Percentiles rank a stretch among this genome's conserved stretches.
Evolutionary conservation across 176 grass and related monocot species (phyloP).

Genomic region (Puya raimondii): DNA sequence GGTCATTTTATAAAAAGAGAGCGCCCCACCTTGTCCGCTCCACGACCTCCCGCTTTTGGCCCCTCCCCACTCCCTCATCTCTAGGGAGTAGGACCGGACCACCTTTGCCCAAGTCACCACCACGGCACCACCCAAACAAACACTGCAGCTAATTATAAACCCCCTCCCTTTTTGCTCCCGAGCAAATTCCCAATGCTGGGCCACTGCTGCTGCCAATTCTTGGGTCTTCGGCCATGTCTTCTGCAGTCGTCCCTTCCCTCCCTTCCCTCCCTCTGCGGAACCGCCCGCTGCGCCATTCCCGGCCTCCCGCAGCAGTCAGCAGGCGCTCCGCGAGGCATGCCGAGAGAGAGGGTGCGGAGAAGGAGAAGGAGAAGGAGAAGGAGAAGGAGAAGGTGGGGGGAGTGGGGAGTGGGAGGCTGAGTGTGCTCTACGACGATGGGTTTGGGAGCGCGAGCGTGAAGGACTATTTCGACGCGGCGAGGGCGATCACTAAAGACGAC

Average conservation of each 20-base stretch:
- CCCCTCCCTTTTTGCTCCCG: too few species aligned
- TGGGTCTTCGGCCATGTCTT: conserved; percentile 19
- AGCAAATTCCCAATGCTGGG: too few species aligned
- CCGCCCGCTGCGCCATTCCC: not conserved
- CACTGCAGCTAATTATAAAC: too few species aligned
- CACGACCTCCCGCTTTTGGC: too few species aligned
- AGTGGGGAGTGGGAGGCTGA: not conserved
- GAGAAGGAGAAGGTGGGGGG: conserved; percentile 11
- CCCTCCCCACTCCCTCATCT: too few species aligned
- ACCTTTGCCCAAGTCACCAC: too few species aligned
- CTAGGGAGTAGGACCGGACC: too few species aligned
- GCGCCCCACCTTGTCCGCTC: too few species aligned
- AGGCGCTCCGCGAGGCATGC: conserved; percentile 1
- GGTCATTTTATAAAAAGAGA: too few species aligned
- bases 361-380: too few species aligned
- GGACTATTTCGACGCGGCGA: conserved; percentile 70
- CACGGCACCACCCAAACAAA: too few species aligned
- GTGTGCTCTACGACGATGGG: conserved; percentile 67
- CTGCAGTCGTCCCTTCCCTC: conserved; percentile 7
- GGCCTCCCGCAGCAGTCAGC: conserved; percentile 6
- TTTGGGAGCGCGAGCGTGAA: conserved; percentile 61
- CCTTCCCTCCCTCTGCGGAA: conserved; percentile 15
- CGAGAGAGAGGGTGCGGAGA: conserved; percentile 2
- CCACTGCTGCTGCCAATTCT: too few species aligned
- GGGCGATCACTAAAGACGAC: conserved; percentile 44